A percentile compares a stretch with the other conserved stretches of the same genome.
Evolutionary conservation across 441 rosid genomes (phyloP).

Genomic region (Cnidoscolus chayamansa): DNA sequence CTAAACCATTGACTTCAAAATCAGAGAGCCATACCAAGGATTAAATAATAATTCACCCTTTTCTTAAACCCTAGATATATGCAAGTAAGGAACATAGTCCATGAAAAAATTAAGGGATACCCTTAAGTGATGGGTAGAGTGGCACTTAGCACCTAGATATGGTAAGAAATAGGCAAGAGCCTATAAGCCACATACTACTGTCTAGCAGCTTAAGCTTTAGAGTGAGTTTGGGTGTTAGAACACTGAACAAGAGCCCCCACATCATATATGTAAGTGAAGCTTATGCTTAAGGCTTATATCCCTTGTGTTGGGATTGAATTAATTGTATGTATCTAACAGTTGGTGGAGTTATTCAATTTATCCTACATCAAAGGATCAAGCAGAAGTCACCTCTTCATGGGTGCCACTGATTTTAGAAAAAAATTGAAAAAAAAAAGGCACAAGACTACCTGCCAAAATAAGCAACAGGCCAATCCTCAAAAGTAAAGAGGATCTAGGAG

Average conservation of each 20-base stretch:
- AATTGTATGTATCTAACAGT: not conserved
- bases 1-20: too few relatives aligned
- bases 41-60: too few relatives aligned
- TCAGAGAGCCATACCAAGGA: too few relatives aligned
- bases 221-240: not conserved
- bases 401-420: too few relatives aligned
- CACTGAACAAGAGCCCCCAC: not conserved
- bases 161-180: too few relatives aligned
- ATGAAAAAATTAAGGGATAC: not conserved
- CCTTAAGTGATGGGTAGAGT: too few relatives aligned
- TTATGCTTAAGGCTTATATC: not conserved
- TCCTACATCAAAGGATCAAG: not conserved
- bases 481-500: not conserved
- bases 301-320: not conserved
- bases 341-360: too few relatives aligned
- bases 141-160: too few relatives aligned
- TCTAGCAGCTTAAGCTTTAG: not conserved
- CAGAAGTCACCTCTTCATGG: not conserved
- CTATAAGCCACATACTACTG: not conserved
- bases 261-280: not conserved
- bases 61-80: not conserved
- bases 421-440: not conserved
- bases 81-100: not conserved
- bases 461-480: not conserved
- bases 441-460: not conserved